Evolutionary conservation across 129 eudicot genomes (phyloP), one percentile per base, ranked within the genome.

Genomic region (Artemisia tridentata): DNA sequence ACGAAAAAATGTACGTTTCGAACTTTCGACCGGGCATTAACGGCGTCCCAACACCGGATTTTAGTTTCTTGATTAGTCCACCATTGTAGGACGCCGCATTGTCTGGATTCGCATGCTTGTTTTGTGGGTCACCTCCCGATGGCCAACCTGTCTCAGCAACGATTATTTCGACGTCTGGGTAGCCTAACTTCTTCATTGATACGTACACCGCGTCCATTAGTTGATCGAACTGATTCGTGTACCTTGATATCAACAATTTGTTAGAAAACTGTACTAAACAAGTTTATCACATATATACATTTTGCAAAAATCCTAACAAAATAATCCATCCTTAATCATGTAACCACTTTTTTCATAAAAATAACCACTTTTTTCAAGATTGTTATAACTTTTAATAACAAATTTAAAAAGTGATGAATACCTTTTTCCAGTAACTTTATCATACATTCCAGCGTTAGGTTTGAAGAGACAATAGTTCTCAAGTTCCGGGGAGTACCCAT

Each of bases 91-190:
- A 56, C n/a, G 79, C 88, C 41, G 99, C 96, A 55, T 86, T 87
- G 7, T n/a, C 75, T 0, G 77, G 82, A 43, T 69, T 90, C 27
- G 84, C 84, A 19, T 83, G 86, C 1, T 82, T 78, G 68, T 83
- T 72, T 41, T 73, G 78, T 0, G 85, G 74, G 75, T 87, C 99
- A 10, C 88, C 96, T 2, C 20, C 50, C 11, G 92, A 87, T 11
- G 98, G 89, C 98, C 98, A 93, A 41, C 98, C 98, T 0, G 96
- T 89, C 83, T 93, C 98, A 11, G 92, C 97, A 25, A 80, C 88
- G 16, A 78, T 88, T 20, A 93, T 87, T 4, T 88, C 97, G 11
- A 93, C 97, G 49, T 89, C 87, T 0, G 70, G 72, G 72, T 72
- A 87, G n/a, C 96, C 95, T 64, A 93, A 68, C 55, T 55, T 84